These are phyloP conservation scores for Blastocystis sp. DNA, from an alignment of 352 stramenopile genomes.

Conservation along the genomic window DNA sequence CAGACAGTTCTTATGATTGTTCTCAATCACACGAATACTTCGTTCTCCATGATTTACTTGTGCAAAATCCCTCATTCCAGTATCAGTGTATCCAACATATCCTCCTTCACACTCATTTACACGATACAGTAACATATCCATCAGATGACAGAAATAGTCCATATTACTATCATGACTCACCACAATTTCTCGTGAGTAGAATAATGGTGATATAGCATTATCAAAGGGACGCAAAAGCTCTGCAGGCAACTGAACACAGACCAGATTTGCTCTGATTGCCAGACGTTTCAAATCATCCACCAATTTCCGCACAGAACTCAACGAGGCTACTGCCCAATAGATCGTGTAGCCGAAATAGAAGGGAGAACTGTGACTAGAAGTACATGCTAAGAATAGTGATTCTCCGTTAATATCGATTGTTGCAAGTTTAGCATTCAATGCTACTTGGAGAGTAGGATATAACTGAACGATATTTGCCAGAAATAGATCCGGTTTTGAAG, in stretches of 20 bases:
- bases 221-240: background rate
- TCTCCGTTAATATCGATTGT: background rate
- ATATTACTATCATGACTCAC: background rate
- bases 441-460: background rate
- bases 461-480: background rate
- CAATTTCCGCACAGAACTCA: background rate
- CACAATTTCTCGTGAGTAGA: background rate
- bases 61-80: slow-evolving; percentile 9
- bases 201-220: slow-evolving; percentile 7
- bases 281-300: background rate
- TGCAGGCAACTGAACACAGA: slow-evolving; percentile 12
- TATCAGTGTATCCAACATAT: slow-evolving; percentile 7
- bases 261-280: background rate
- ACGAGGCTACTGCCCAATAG: slow-evolving; percentile 44
- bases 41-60: background rate
- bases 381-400: background rate
- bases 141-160: slow-evolving; percentile 5
- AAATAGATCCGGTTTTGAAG: background rate
- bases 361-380: background rate
- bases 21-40: background rate
- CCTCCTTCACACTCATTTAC: background rate
- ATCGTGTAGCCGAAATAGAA: background rate
- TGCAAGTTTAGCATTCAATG: background rate
- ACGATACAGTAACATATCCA: background rate
- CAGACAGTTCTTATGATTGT: background rate